Percentiles rank a stretch among this genome's conserved stretches.
phyloP scores from a whole-genome alignment of 140 eudicot genomes.

The Flaveria floridana region DNA sequence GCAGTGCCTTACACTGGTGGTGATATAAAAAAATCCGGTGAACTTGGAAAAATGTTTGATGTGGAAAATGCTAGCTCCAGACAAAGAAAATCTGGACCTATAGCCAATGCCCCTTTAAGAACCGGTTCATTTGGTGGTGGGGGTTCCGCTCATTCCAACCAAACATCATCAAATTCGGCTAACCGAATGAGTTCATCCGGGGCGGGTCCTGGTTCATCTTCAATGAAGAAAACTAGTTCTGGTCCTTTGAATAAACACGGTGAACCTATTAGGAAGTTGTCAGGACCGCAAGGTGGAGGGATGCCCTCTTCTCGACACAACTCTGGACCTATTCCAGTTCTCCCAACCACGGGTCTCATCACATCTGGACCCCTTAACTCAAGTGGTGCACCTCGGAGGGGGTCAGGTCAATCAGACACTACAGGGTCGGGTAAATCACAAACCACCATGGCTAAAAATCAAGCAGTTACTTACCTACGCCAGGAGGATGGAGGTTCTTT shows the following conservation, averaged over 20 bases:
- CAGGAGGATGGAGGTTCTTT: constrained; percentile 31
- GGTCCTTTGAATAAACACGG: constrained; percentile 76
- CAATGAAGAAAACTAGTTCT: constrained; percentile 62
- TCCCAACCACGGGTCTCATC: constrained; percentile 58
- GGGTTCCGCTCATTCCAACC: constrained; percentile 42
- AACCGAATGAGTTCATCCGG: constrained; percentile 36
- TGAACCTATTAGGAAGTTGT: constrained; percentile 65
- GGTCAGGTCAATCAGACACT: constrained; percentile 45
- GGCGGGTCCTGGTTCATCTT: constrained; percentile 45
- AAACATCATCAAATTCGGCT: constrained; percentile 41
- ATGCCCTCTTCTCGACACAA: constrained; percentile 51
- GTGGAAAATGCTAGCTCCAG: constrained; percentile 54
- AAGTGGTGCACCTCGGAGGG: constrained; percentile 57
- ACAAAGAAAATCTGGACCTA: constrained; percentile 65
- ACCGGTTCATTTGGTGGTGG: constrained; percentile 70
- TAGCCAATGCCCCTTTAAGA: constrained; percentile 50
- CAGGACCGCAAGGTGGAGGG: constrained; percentile 70
- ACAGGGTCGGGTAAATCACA: constrained; percentile 37
- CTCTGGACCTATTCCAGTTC: constrained; percentile 57
- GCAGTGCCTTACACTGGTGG: constrained; percentile 75
- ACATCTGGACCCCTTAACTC: constrained; percentile 64
- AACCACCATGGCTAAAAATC: constrained; percentile 43
- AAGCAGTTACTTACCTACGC: constrained; percentile 54
- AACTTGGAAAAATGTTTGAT: constrained; percentile 81
- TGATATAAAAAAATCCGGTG: constrained; percentile 69